Base-by-base conservation (phyloP, 2,329 filamentous ascomycete species). In the Rachicladosporium sp. region DNA sequence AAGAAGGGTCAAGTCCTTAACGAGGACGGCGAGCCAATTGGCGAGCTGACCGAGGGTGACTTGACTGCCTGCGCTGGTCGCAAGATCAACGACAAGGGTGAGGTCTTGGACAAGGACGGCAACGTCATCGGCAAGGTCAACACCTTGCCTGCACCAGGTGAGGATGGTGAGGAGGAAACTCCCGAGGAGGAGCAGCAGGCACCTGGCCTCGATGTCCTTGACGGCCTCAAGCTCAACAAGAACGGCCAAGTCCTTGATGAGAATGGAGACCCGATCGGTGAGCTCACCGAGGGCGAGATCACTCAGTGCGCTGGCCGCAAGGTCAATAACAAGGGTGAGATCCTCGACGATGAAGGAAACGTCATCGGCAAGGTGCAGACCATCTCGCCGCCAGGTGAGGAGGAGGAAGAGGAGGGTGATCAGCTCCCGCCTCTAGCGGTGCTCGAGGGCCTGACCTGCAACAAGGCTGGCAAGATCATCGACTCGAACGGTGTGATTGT, bases 1-100 rank as follows among this genome's bases (percentile, higher is more conserved):
- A 74, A 74, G 65, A 73, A 73, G 59, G 70, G 70, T 34, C 60
- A 68, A 50, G 61, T 70, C 37, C 58, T 70, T 29, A 64, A 69
- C 47, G 68, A 71, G 48, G 69, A 70, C 38, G 70, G 70, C 15
- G 70, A 73, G 43, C 57, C 63, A 5, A 69, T 73, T 47, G 70
- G 69, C 27, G 67, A 71, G 49, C 66, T 74, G 32, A 54, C 59
- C 31, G 69, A 72, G 47, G 78, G 78, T 32, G 71, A 80, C 38
- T 57, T 79, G 9, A 58, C 69, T 10, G 73, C 78, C 45, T 79
- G 76, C 46, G 73, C 78, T 11, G 69, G 77, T 43, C 78, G 78
- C 62, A 80, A 78, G 58, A 64, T 77, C 48, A 78, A 80, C 47
- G 70, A 69, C 43, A 66, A 78, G 57, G 76, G 76, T 12, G 76